Percentiles rank a stretch among this genome's conserved stretches.
These are phyloP conservation scores for Aspergillus indologenus DNA, from an alignment of 495 filamentous ascomycete genomes.

Conservation along the genomic window DNA sequence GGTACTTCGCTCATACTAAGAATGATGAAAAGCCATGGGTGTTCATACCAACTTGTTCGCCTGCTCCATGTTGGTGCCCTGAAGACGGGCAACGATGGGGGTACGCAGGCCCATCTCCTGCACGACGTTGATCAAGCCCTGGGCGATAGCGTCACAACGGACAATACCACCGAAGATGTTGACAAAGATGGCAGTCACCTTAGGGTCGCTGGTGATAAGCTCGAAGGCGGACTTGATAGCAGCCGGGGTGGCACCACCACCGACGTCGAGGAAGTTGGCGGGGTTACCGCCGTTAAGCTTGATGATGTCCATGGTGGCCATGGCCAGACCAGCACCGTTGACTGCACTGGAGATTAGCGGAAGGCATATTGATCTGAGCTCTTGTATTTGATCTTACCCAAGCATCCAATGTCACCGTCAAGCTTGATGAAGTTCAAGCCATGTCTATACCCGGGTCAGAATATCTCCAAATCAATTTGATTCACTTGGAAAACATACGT, in stretches of 20 bases:
- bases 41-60: constrained; percentile 73
- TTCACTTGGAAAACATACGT: constrained; percentile 50
- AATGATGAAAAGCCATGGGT: neutral
- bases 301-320: constrained; percentile 99
- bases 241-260: constrained; percentile 92
- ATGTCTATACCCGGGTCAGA: constrained; percentile 38
- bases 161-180: constrained; percentile 99
- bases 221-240: constrained; percentile 97
- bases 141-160: constrained; percentile 94
- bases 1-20: neutral
- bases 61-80: constrained; percentile 98
- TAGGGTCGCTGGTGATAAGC: constrained; percentile 96
- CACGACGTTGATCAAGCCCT: constrained; percentile 91
- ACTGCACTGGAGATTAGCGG: constrained; percentile 46
- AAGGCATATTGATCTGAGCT: neutral
- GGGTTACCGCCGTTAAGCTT: constrained; percentile 96
- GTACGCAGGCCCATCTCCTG: constrained; percentile 91
- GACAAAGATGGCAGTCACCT: constrained; percentile 98
- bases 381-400: constrained; percentile 42
- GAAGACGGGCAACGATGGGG: constrained; percentile 91
- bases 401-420: constrained; percentile 97
- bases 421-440: constrained; percentile 99
- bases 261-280: constrained; percentile 98
- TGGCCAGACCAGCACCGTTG: constrained; percentile 97
- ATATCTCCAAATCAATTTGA: neutral